Evolutionary conservation across 192 early-diverging fungal genomes (phyloP), one percentile per base, ranked within the genome.

Genomic region (Mortierella hygrophila): DNA sequence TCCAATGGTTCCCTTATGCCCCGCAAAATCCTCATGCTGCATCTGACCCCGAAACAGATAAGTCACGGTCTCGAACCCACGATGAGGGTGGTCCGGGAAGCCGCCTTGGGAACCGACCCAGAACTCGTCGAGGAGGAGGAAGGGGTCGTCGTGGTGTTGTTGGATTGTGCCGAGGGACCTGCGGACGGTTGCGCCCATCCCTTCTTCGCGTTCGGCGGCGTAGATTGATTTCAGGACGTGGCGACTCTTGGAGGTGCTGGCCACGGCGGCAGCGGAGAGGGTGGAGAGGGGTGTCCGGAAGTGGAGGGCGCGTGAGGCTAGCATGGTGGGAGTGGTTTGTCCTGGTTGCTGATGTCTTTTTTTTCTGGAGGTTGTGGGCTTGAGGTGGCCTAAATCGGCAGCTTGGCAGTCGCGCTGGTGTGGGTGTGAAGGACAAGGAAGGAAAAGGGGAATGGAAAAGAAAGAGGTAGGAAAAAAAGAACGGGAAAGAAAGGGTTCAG

Each of bases 91-190:
- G 54, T 96, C 93, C 0, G 94, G 94, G 47, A 93, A 92, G 1
- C 91, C 91, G 20, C 75, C 88, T n/a, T 88, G 89, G 21, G 90
- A 54, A 15, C 68, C 37, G 42, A 92, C 83, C 63, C 73, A 75
- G 70, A 92, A 91, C 68, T 92, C 89, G 85, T 99, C 97, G 44
- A 98, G 92, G 93, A 98, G 94, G 46, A 98, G 89, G 90, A 99
- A 98, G 7, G 97, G 97, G 80, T 98, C 97, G 54, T 97, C 91
- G 72, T 95, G 93, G 57, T 93, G 89, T 38, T 96, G 90, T 13
- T 89, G 75, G 63, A 80, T 89, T 1, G 91, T 93, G 23, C 95
- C 95, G 41, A 99, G 94, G 10, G 91, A 90, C 9, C 97, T 92
- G 47, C 95, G 94, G 23, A 99, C 96, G 42, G 89, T 90, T 38